These are phyloP conservation scores for Thelephora ganbajun DNA, from an alignment of 768 basidiomycete genomes.

Conservation along the genomic window DNA sequence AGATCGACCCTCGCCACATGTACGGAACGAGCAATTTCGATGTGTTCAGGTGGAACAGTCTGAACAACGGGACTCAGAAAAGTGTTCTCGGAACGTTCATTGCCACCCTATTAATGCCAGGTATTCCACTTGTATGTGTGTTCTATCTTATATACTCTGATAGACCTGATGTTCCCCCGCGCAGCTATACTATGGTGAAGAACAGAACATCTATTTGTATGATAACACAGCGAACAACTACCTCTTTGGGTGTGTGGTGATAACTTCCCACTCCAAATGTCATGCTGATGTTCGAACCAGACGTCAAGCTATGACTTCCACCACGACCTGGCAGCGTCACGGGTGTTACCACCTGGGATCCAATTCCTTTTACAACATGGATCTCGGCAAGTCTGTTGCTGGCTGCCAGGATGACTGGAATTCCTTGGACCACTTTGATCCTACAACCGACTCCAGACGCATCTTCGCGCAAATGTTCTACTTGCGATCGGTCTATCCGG, in stretches of 20 bases:
- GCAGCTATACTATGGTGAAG: conserved; percentile 80
- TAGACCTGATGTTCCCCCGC: conserved; percentile 7
- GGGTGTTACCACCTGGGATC: conserved; percentile 89
- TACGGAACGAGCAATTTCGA: conserved; percentile 92
- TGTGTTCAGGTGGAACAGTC: conserved; percentile 84
- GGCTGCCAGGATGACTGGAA: conserved; percentile 90
- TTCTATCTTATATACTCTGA: background rate
- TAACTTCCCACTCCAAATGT: background rate
- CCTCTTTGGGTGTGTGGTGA: conserved; percentile 56
- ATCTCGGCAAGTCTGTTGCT: conserved; percentile 59
- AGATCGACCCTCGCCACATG: conserved; percentile 77
- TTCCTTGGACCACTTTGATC: conserved; percentile 88
- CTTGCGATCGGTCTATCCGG: conserved; percentile 52
- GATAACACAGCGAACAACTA: conserved; percentile 89
- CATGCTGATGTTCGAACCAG: conserved; percentile 22
- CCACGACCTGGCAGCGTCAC: conserved; percentile 82
- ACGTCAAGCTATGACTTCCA: conserved; percentile 84
- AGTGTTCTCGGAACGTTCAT: conserved; percentile 71
- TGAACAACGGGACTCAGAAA: conserved; percentile 71
- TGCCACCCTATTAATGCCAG: conserved; percentile 71
- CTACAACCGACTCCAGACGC: conserved; percentile 65
- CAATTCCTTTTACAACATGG: conserved; percentile 89
- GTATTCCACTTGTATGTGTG: conserved; percentile 55
- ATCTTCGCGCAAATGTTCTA: conserved; percentile 60
- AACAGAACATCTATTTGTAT: conserved; percentile 78